phyloP scores from a whole-genome alignment of 2,329 filamentous ascomycete species.

The Mycosphaerella arachidis region DNA sequence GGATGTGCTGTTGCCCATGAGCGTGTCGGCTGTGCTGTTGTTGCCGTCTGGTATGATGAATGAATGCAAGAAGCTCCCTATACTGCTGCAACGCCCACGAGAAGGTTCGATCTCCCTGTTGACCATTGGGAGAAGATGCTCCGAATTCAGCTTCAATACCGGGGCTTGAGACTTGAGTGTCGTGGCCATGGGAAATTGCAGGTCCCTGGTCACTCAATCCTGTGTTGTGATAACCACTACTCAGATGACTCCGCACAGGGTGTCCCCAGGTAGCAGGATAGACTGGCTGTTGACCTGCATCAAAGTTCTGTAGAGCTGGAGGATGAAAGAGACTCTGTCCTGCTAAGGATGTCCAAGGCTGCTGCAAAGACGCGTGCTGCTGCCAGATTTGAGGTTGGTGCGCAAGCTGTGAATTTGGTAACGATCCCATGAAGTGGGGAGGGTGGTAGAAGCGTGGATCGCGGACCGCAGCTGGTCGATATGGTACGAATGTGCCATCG shows the following conservation, averaged over 20 bases:
- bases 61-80: conserved; percentile 45
- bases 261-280: background rate
- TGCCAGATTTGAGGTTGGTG: conserved; percentile 22
- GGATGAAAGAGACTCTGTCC: conserved; percentile 12
- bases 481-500: conserved; percentile 58
- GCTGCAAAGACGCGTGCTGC: conserved; percentile 13
- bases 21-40: conserved; percentile 36
- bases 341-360: conserved; percentile 9
- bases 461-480: conserved; percentile 54
- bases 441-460: conserved; percentile 46
- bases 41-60: conserved; percentile 43
- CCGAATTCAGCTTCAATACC: conserved; percentile 35
- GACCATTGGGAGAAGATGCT: conserved; percentile 39
- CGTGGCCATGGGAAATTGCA: background rate
- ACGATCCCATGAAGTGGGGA: conserved; percentile 17
- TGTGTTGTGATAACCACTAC: background rate
- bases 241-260: background rate
- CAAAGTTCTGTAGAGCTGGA: conserved; percentile 5
- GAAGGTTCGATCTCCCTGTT: conserved; percentile 43
- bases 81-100: conserved; percentile 46
- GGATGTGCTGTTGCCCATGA: conserved; percentile 39
- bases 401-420: conserved; percentile 19
- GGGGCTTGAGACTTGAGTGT: background rate
- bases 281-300: background rate
- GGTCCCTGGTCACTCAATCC: background rate